Evolutionary conservation across 176 grass and related monocot species (phyloP).

Genomic region (Musa acuminata): DNA sequence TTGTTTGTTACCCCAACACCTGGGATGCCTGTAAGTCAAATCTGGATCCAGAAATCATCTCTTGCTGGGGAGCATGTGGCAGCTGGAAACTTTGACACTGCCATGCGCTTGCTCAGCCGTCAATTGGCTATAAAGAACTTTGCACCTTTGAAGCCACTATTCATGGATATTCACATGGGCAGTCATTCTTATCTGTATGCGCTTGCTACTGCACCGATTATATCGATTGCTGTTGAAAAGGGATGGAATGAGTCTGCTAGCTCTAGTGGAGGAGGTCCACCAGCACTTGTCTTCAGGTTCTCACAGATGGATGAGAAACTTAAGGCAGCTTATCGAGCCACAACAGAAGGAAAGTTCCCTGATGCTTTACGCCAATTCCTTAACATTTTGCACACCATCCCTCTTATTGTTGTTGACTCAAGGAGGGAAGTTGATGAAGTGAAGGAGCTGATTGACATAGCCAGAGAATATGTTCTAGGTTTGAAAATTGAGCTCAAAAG

Average conservation of each 20-base stretch:
- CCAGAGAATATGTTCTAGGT: conserved; percentile 75
- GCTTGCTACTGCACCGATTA: conserved; percentile 44
- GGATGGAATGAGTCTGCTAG: conserved; percentile 83
- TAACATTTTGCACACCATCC: conserved; percentile 74
- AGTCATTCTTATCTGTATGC: conserved; percentile 69
- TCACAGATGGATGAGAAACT: conserved; percentile 89
- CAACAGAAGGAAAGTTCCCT: conserved; percentile 78
- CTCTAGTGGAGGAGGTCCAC: conserved; percentile 75
- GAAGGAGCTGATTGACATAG: conserved; percentile 89
- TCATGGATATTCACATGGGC: conserved; percentile 67
- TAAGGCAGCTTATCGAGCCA: conserved; percentile 72
- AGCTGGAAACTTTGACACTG: conserved; percentile 85
- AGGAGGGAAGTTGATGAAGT: conserved; percentile 93
- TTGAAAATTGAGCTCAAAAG: conserved; percentile 84
- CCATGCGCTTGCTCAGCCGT: conserved; percentile 75
- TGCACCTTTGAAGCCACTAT: conserved; percentile 63
- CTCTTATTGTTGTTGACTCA: conserved; percentile 77
- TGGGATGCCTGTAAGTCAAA: conserved; percentile 90
- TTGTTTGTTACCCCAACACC: conserved; percentile 69
- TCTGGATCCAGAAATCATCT: conserved; percentile 97
- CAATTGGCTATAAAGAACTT: conserved; percentile 92
- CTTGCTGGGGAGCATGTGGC: conserved; percentile 87
- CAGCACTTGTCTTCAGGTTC: conserved; percentile 75
- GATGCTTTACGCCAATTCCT: conserved; percentile 81
- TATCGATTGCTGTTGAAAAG: conserved; percentile 93